Conservation (phyloP, 139 green algal species). For the Chlorella sp. region DNA sequence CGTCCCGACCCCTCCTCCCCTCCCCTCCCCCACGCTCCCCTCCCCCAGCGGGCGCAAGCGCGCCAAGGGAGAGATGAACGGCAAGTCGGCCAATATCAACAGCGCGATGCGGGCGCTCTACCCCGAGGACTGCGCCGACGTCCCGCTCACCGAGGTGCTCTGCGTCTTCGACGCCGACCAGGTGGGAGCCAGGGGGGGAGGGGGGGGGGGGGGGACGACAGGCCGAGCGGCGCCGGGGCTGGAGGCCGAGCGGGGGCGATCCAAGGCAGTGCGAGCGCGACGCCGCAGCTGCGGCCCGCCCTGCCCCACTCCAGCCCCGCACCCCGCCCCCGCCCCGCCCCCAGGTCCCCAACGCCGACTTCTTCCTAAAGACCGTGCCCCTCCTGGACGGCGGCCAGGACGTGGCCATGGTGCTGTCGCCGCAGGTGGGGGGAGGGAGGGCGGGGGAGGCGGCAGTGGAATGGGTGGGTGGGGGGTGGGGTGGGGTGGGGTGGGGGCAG, state of each 20-base stretch:
- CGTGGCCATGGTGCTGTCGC: slow-evolving; percentile 64
- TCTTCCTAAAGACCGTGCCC: slow-evolving; percentile 75
- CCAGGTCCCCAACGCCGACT: slow-evolving; percentile 65
- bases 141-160: slow-evolving; percentile 66
- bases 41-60: slow-evolving; percentile 56
- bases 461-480: no score
- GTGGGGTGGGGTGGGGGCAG: no score
- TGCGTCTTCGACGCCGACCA: slow-evolving; percentile 84
- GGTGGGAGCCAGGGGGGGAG: slow-evolving; percentile 15
- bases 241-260: no score
- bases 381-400: slow-evolving; percentile 61
- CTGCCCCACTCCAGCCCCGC: not conserved
- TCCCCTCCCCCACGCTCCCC: not conserved
- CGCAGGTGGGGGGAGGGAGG: slow-evolving; percentile 34
- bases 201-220: no score
- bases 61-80: slow-evolving; percentile 71
- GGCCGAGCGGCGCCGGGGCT: no score
- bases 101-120: slow-evolving; percentile 63
- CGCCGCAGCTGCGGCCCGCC: not conserved
- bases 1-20: no score
- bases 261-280: no score
- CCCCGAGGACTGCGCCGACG: slow-evolving; percentile 37
- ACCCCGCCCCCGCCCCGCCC: not conserved
- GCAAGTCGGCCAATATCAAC: slow-evolving; percentile 86
- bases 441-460: slow-evolving; percentile 5